Evolutionary conservation across 1,284 basidiomycete genomes (phyloP), one percentile per base, ranked within the genome.

Genomic region (Ceratorhiza oryzae-sativae): DNA sequence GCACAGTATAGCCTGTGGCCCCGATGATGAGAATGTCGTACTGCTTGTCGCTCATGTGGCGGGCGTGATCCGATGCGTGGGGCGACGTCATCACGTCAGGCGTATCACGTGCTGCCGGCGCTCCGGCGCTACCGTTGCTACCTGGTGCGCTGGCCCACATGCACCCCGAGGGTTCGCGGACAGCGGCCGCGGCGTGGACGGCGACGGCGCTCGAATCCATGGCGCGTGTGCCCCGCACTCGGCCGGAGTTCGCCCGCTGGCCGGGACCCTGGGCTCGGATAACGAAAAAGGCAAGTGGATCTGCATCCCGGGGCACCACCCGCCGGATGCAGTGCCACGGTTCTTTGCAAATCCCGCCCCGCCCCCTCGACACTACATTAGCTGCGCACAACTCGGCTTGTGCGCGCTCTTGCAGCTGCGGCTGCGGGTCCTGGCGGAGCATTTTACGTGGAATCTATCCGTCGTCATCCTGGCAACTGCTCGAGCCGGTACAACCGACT

Each of bases 1-100:
- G 39, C 2, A 70, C 63, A 12, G 74, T 74, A 56, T 61, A 75
- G 2, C 74, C 74, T 15, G 74, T 74, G 8, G 73, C 74, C 4
- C 74, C 74, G 20, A 75, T 55, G 12, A 75, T 20, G 18, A 75
- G 60, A 18, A 75, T 72, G 27, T 71, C 72, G 27, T 58, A 59
- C 36, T 70, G 23, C 27, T 23, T 36, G 36, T 48, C 48, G 46
- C 20, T n/a, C 62, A 65, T 65, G 49, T 15, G 45, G 46, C 53
- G 53, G n/a, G 25, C 30, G 12, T 18, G 18, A 25, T 23, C 8
- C 4, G 9, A 32, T 9, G 42, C 42, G 42, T 45, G 42, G 53
- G 32, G 51, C 12, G 27, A 60, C 58, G 58, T 60, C 58, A 60
- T 20, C 10, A 60, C 58, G 58, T 60, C 58, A 60, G 5, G 18